phyloP scores from a whole-genome alignment of 306 rosid genomes.

The Fagus crenata region DNA sequence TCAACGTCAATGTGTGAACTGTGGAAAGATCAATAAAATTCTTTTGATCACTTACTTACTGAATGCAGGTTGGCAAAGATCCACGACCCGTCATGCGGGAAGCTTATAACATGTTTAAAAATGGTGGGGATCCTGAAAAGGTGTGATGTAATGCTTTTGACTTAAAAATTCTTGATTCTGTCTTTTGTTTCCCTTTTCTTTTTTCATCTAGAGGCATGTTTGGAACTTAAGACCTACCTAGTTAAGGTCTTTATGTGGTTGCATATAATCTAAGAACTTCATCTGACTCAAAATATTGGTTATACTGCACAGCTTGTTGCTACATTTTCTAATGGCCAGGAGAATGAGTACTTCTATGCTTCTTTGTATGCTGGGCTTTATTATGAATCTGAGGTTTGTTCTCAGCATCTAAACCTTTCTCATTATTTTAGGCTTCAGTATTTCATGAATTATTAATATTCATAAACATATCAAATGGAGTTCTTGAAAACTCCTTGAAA shows the following conservation, averaged over 20 bases:
- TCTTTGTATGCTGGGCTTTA: slow-evolving; percentile 83
- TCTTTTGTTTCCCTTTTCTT: not conserved
- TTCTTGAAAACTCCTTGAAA: not conserved
- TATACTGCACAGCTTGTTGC: slow-evolving; percentile 63
- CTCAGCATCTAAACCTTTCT: slow-evolving; percentile 22
- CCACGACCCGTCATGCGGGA: slow-evolving; percentile 79
- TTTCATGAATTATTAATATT: not conserved
- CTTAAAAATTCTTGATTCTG: not conserved
- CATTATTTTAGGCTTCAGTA: not conserved
- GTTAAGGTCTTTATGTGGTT: not conserved
- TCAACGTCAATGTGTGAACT: not conserved
- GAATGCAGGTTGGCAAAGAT: slow-evolving; percentile 79
- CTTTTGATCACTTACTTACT: slow-evolving; percentile 17
- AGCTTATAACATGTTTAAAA: slow-evolving; percentile 76
- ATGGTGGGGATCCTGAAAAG: slow-evolving; percentile 87
- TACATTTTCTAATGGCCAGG: slow-evolving; percentile 65
- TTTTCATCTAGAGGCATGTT: slow-evolving; percentile 1
- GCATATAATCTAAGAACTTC: slow-evolving; percentile 7
- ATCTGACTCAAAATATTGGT: slow-evolving; percentile 38
- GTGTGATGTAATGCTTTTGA: slow-evolving; percentile 34
- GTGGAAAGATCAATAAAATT: not conserved
- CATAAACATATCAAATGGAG: not conserved
- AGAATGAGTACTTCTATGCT: slow-evolving; percentile 66
- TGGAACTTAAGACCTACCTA: not conserved
- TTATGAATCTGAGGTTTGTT: slow-evolving; percentile 77